Evolutionary conservation across 2,329 filamentous ascomycete species (phyloP).

Genomic region (Onygenales sp.): DNA sequence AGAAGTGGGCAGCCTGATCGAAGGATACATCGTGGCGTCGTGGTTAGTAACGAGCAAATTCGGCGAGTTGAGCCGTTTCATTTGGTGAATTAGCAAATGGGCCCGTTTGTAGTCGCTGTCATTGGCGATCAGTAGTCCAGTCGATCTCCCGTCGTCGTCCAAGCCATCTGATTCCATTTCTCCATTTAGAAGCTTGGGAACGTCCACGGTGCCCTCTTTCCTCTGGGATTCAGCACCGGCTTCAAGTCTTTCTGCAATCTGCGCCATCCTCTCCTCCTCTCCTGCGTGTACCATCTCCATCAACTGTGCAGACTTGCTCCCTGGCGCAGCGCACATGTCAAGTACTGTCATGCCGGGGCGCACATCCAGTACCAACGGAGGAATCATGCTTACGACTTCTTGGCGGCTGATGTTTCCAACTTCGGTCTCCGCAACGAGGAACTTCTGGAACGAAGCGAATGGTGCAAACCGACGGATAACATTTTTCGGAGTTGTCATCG

Average conservation of each 20-base stretch:
- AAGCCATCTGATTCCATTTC: slow-evolving; percentile 45
- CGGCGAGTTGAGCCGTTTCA: slow-evolving; percentile 91
- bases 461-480: slow-evolving; percentile 87
- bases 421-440: slow-evolving; percentile 91
- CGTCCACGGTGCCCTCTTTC: slow-evolving; percentile 16
- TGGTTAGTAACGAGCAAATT: slow-evolving; percentile 97
- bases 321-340: slow-evolving; percentile 92
- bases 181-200: slow-evolving; percentile 21
- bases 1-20: slow-evolving; percentile 67
- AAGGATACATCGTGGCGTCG: slow-evolving; percentile 91
- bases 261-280: slow-evolving; percentile 75
- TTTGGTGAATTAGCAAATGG: slow-evolving; percentile 95
- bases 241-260: slow-evolving; percentile 56
- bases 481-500: slow-evolving; percentile 96
- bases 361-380: slow-evolving; percentile 84
- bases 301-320: slow-evolving; percentile 92
- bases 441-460: slow-evolving; percentile 93
- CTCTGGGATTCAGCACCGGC: slow-evolving; percentile 36
- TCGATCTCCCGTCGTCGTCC: slow-evolving; percentile 74
- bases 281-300: slow-evolving; percentile 89
- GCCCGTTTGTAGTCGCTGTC: slow-evolving; percentile 94
- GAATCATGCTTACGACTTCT: slow-evolving; percentile 98
- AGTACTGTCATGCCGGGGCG: slow-evolving; percentile 85
- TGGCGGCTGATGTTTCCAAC: slow-evolving; percentile 97
- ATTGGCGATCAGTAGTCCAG: slow-evolving; percentile 87